Conservation (phyloP, 805 yeast genomes). For the Kodamaea laetipori region DNA sequence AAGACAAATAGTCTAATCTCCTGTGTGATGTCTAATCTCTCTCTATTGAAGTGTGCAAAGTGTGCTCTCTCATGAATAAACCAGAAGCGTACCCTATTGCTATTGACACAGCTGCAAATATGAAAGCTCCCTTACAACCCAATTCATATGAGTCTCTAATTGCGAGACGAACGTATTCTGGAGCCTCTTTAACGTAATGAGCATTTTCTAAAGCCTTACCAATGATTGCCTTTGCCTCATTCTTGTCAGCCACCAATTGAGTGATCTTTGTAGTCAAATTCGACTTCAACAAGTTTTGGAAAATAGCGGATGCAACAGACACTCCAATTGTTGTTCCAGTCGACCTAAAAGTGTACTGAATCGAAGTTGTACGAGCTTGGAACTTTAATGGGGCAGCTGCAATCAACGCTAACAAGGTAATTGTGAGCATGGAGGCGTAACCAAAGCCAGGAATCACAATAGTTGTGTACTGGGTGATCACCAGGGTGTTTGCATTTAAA, state of each 20-base stretch:
- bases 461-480: constrained; percentile 44
- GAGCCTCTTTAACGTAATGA: constrained; percentile 55
- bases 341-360: constrained; percentile 85
- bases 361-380: constrained; percentile 87
- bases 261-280: constrained; percentile 20
- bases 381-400: constrained; percentile 67
- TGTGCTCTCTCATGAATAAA: constrained; percentile 57
- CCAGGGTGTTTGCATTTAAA: constrained; percentile 31
- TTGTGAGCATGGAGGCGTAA: constrained; percentile 66
- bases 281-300: constrained; percentile 49
- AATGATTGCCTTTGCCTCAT: constrained; percentile 47
- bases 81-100: constrained; percentile 44
- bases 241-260: constrained; percentile 28
- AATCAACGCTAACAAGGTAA: constrained; percentile 71
- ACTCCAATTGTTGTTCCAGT: constrained; percentile 88
- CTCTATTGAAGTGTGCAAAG: constrained; percentile 53
- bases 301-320: constrained; percentile 64
- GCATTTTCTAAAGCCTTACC: constrained; percentile 57
- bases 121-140: constrained; percentile 56
- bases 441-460: constrained; percentile 63
- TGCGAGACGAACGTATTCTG: constrained; percentile 49
- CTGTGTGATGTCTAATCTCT: constrained; percentile 28
- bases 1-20: not conserved
- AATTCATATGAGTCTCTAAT: constrained; percentile 53
- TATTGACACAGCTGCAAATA: constrained; percentile 47